Evolutionary conservation across 768 basidiomycete species (phyloP).

Genomic region (Hemileccinum rubropunctum): DNA sequence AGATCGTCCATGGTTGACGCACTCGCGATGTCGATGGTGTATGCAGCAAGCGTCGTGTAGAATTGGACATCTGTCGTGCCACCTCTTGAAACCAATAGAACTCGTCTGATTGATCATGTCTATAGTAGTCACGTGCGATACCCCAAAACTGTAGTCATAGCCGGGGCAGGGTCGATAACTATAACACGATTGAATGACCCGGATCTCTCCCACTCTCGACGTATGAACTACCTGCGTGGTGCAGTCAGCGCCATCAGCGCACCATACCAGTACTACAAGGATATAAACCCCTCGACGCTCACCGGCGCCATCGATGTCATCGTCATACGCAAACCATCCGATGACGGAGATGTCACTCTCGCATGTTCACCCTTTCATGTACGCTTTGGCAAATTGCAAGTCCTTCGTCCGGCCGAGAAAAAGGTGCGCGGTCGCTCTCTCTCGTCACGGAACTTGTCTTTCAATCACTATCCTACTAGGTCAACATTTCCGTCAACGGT

Average conservation of each 20-base stretch:
- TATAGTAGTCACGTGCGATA: slow-evolving; percentile 16
- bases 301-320: slow-evolving; percentile 99
- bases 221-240: slow-evolving; percentile 87
- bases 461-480: slow-evolving; percentile 44
- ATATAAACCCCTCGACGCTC: slow-evolving; percentile 94
- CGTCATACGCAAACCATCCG: slow-evolving; percentile 76
- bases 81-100: no score
- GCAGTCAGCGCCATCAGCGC: slow-evolving; percentile 83
- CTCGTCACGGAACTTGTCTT: neutral
- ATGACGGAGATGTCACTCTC: slow-evolving; percentile 62
- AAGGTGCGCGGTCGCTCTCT: slow-evolving; percentile 48
- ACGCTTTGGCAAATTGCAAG: slow-evolving; percentile 95
- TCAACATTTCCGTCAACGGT: slow-evolving; percentile 86
- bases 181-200: slow-evolving; percentile 1
- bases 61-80: no score
- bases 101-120: no score
- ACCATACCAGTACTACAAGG: slow-evolving; percentile 88
- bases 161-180: slow-evolving; percentile 5
- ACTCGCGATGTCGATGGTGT: slow-evolving; percentile 28
- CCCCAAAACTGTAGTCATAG: slow-evolving; percentile 18
- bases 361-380: slow-evolving; percentile 97
- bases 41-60: slow-evolving; percentile 49
- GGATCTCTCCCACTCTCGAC: neutral
- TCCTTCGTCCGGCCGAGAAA: slow-evolving; percentile 91
- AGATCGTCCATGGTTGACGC: slow-evolving; percentile 59